These are phyloP conservation scores for Beta macrorhiza DNA, from an alignment of 179 eudicot genomes.

Conservation along the genomic window DNA sequence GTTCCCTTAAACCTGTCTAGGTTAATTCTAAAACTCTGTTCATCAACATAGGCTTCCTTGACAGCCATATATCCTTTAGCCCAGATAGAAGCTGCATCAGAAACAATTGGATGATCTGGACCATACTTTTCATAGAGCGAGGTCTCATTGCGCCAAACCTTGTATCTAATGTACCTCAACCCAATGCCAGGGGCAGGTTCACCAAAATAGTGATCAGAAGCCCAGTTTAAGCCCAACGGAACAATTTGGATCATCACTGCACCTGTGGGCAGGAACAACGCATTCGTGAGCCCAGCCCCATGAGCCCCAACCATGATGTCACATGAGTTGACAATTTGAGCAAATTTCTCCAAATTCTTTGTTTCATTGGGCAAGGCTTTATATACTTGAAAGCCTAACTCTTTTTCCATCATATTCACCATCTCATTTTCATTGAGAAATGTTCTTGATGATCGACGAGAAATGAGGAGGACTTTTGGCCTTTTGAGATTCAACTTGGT, in stretches of 20 bases:
- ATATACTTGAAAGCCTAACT: slow-evolving; percentile 36
- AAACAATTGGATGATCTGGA: slow-evolving; percentile 34
- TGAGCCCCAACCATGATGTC: slow-evolving; percentile 46
- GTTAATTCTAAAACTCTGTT: slow-evolving; percentile 49
- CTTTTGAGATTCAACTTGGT: slow-evolving; percentile 26
- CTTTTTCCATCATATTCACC: slow-evolving; percentile 37
- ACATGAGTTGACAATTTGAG: slow-evolving; percentile 37
- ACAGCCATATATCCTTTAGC: slow-evolving; percentile 40
- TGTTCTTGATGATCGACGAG: slow-evolving; percentile 35
- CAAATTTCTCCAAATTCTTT: slow-evolving; percentile 29
- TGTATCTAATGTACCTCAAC: slow-evolving; percentile 37
- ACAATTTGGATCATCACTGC: slow-evolving; percentile 45
- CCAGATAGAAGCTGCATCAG: slow-evolving; percentile 35
- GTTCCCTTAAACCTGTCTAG: slow-evolving; percentile 42
- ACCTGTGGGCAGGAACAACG: slow-evolving; percentile 36
- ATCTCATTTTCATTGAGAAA: slow-evolving; percentile 41
- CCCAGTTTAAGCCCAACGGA: slow-evolving; percentile 46
- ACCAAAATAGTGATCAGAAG: slow-evolving; percentile 38
- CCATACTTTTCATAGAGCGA: slow-evolving; percentile 34
- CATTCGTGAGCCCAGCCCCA: slow-evolving; percentile 48
- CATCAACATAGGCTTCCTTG: slow-evolving; percentile 42
- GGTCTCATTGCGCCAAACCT: slow-evolving; percentile 36
- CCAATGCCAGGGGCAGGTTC: slow-evolving; percentile 42
- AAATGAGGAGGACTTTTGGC: slow-evolving; percentile 38
- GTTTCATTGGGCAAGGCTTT: slow-evolving; percentile 36